Evolutionary conservation across 805 yeast genomes (phyloP).

Genomic region (Lipomyces sp.): DNA sequence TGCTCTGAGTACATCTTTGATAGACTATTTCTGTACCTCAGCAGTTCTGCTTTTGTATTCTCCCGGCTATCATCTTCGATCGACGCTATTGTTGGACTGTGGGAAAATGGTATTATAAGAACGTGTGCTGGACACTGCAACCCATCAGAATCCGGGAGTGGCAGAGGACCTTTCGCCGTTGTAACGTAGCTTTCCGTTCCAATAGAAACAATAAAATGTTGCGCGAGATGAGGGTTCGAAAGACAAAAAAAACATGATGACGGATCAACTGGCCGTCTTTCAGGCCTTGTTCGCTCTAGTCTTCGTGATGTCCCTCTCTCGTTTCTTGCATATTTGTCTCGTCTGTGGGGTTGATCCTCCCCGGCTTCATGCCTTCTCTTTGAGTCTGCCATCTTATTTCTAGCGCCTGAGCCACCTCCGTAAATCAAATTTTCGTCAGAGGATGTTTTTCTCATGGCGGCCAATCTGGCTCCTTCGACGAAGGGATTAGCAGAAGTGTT

Average conservation of each 20-base stretch:
- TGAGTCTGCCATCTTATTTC: background rate
- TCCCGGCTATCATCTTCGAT: conserved; percentile 34
- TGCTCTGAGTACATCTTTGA: conserved; percentile 45
- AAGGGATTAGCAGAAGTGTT: conserved; percentile 40
- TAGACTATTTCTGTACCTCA: conserved; percentile 14
- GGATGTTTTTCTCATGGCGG: conserved; percentile 4
- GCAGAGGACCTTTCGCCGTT: conserved; percentile 79
- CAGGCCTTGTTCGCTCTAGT: conserved; percentile 20
- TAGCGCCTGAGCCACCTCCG: conserved; percentile 12
- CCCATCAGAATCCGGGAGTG: conserved; percentile 41
- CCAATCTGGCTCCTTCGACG: conserved; percentile 11
- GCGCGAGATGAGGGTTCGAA: conserved; percentile 69
- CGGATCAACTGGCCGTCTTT: conserved; percentile 19
- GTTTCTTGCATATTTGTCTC: background rate
- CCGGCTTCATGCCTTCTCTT: conserved; percentile 10
- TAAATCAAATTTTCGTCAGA: conserved; percentile 11
- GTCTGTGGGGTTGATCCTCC: background rate
- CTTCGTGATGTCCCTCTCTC: conserved; percentile 14
- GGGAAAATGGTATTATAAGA: conserved; percentile 74
- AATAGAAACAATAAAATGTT: conserved; percentile 77
- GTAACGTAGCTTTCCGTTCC: conserved; percentile 67
- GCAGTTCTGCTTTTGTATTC: conserved; percentile 44
- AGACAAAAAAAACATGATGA: conserved; percentile 73
- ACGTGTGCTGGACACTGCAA: conserved; percentile 75
- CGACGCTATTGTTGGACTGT: conserved; percentile 48